Percentiles rank a stretch among this genome's conserved stretches.
Conservation (phyloP, 2,329 filamentous ascomycete species). For the Alternaria hordeiaustralica region DNA sequence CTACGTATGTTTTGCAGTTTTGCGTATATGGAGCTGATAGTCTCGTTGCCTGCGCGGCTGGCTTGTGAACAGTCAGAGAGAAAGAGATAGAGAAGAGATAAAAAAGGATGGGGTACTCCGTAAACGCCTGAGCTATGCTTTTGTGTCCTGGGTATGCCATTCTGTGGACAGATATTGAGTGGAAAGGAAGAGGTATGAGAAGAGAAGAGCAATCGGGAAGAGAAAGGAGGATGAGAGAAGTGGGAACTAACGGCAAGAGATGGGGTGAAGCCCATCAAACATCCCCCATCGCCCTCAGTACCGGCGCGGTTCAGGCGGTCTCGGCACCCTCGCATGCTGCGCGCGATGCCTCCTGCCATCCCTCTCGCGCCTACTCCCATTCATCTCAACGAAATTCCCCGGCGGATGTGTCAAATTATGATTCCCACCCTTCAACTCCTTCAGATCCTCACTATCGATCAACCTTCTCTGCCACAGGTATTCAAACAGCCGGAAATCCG, state of each 20-base stretch:
- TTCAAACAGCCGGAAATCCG: conserved; percentile 38
- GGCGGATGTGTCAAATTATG: conserved; percentile 29
- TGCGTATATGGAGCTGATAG: neutral
- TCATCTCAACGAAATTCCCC: conserved; percentile 29
- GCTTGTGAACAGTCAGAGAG: neutral
- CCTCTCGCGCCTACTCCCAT: conserved; percentile 11
- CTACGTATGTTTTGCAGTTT: neutral
- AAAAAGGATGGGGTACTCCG: neutral
- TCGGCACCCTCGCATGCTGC: conserved; percentile 19
- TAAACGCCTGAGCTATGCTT: conserved; percentile 12
- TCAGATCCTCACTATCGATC: conserved; percentile 41
- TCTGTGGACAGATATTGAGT: conserved; percentile 1
- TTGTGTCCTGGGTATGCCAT: conserved; percentile 8
- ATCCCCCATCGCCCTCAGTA: neutral
- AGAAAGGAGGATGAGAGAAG: neutral
- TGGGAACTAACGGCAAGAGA: neutral
- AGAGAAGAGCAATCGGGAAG: neutral
- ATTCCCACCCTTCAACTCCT: conserved; percentile 42
- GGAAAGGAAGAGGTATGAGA: neutral
- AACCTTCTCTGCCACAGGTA: conserved; percentile 40
- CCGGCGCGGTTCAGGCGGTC: conserved; percentile 2
- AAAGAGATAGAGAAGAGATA: neutral
- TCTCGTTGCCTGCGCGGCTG: neutral
- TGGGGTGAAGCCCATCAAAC: neutral
- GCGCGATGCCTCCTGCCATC: conserved; percentile 13